phyloP scores from a whole-genome alignment of 2,329 filamentous ascomycete genomes.

The Ilyonectria mors-panacis region DNA sequence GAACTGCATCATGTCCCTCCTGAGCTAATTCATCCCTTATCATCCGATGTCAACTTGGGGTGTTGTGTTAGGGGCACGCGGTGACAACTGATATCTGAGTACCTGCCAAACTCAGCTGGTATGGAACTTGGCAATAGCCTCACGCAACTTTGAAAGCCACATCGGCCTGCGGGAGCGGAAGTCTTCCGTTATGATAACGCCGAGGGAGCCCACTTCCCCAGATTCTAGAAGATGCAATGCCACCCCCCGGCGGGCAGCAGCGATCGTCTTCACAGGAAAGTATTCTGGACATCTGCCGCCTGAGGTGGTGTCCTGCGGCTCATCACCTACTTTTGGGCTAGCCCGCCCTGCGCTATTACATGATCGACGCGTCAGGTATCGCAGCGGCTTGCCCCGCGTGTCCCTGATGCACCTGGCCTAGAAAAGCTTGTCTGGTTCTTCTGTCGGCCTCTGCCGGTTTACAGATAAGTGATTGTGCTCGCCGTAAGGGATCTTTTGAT shows the following conservation, averaged over 20 bases:
- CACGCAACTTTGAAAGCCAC: not conserved
- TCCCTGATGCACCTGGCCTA: not conserved
- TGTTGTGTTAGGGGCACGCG: not conserved
- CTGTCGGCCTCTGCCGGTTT: not conserved
- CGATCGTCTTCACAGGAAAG: slow-evolving; percentile 6
- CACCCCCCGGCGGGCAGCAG: slow-evolving; percentile 1
- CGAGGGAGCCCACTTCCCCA: slow-evolving; percentile 10
- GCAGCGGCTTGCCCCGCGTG: not conserved
- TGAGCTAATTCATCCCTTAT: not conserved
- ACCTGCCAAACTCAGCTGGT: slow-evolving; percentile 7
- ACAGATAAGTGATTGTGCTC: slow-evolving; percentile 19
- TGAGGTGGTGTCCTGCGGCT: slow-evolving; percentile 11
- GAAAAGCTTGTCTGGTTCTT: not conserved
- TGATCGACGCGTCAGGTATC: slow-evolving; percentile 14
- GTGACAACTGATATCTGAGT: not conserved
- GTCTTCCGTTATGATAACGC: slow-evolving; percentile 14
- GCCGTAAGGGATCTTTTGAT: slow-evolving; percentile 25
- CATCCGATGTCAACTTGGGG: not conserved
- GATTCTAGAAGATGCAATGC: slow-evolving; percentile 8
- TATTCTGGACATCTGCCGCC: not conserved
- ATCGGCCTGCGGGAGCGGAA: slow-evolving; percentile 12
- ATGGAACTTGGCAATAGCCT: not conserved
- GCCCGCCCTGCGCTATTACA: slow-evolving; percentile 3
- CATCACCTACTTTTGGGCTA: slow-evolving; percentile 6
- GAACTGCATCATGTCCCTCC: not conserved